Base-by-base conservation (phyloP, 495 filamentous ascomycete genomes). In the Aspergillus funiculosus region DNA sequence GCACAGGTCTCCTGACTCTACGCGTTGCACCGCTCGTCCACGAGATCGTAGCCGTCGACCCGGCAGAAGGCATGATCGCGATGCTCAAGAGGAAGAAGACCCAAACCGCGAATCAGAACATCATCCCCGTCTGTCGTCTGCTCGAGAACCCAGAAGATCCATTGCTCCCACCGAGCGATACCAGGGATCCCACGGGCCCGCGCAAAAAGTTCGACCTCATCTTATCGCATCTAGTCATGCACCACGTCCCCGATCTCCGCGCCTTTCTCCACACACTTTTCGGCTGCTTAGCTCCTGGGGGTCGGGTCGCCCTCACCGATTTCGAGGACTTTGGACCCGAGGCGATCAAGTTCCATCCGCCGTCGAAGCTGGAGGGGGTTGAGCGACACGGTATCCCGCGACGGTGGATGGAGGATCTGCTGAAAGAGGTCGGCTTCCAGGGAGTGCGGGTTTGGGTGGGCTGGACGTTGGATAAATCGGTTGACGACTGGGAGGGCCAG, bases 301-400 rank as follows among this genome's bases (percentile, higher is more conserved):
- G 75, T 24, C 45, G 51, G 37, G 64, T 76, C 0, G 66, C 70
- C 37, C 48, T 78, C 44, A 78, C 76, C n/a, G 76, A 80, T 35
- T 80, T 74, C 55, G 74, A 80, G 53, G 68, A 80, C 35, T 76
- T 71, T 45, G 76, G 76, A 5, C 69, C 72, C 0, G 73, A 69
- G 27, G 75, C 75, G 11, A 52, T 66, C 20, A 54, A 52, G 42
- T 80, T 77, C 35, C 76, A 80, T 53, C 69, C 76, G 2, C 60
- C 63, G 50, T 38, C 47, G 2, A 77, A 73, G 58, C 63, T 76
- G 62, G 70, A 66, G 6, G 75, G 72, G 2, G 75, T 79, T 7
- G 69, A 75, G 61, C 48, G 76, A 34, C 76, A 80, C 57, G 76
- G 76, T 15, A 69, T 80, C 22, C 50, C 54, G 42, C 46, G 57